These are phyloP conservation scores for Vachellia collinsii DNA, from an alignment of 306 rosid species.

Conservation along the genomic window DNA sequence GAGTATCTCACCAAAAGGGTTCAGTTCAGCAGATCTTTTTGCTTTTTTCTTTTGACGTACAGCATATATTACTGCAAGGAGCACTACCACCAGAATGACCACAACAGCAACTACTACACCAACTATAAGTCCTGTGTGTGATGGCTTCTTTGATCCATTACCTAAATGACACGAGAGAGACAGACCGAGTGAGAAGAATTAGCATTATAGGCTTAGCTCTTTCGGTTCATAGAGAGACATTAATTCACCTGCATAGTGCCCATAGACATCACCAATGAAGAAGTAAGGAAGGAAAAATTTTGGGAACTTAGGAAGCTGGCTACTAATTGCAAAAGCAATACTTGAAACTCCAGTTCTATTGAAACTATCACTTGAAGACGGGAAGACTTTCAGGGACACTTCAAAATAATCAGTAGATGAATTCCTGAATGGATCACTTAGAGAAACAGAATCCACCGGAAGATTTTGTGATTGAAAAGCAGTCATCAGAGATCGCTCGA, in stretches of 20 bases:
- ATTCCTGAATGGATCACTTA: conserved; percentile 41
- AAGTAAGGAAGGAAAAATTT: conserved; percentile 55
- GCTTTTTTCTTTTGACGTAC: conserved; percentile 59
- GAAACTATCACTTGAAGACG: conserved; percentile 57
- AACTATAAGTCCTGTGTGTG: conserved; percentile 44
- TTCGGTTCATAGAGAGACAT: conserved; percentile 21
- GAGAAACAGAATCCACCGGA: conserved; percentile 64
- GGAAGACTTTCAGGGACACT: conserved; percentile 56
- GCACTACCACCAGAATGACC: conserved; percentile 52
- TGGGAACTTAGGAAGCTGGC: conserved; percentile 58
- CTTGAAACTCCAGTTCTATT: conserved; percentile 47
- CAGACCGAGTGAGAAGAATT: conserved; percentile 31
- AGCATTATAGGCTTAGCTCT: conserved; percentile 17
- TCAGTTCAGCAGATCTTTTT: conserved; percentile 45
- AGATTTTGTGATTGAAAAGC: conserved; percentile 28
- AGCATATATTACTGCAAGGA: conserved; percentile 63
- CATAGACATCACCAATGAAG: conserved; percentile 39
- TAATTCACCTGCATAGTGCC: conserved; percentile 44
- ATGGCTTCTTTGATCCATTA: conserved; percentile 39
- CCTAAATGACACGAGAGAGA: conserved; percentile 11
- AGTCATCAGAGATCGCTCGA: conserved; percentile 39
- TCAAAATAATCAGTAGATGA: conserved; percentile 43
- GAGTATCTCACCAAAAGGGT: conserved; percentile 52
- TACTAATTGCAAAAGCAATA: conserved; percentile 58
- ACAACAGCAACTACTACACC: conserved; percentile 69